phyloP scores from a whole-genome alignment of 345 rosid species.

The Noccaea bulbosa region DNA sequence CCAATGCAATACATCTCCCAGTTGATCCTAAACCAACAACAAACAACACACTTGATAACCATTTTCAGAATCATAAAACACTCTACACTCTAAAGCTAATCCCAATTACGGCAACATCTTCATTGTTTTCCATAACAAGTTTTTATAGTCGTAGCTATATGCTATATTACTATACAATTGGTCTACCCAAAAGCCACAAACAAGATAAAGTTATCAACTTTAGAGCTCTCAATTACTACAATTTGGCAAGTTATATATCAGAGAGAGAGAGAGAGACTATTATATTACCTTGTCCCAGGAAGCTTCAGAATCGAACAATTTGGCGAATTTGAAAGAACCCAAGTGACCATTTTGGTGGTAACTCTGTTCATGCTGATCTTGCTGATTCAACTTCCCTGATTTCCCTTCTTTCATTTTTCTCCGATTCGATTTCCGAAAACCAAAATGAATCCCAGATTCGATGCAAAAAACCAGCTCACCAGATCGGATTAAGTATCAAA shows the following conservation, averaged over 20 bases:
- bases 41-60: not conserved
- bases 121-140: slow-evolving; percentile 8
- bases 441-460: not conserved
- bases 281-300: slow-evolving; percentile 85
- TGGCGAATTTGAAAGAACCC: slow-evolving; percentile 74
- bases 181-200: not conserved
- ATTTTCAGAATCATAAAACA: too few relatives aligned
- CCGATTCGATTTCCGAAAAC: not conserved
- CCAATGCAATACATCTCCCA: slow-evolving; percentile 99
- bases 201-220: slow-evolving; percentile 13
- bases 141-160: not conserved
- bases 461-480: slow-evolving; percentile 17
- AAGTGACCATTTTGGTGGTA: slow-evolving; percentile 66
- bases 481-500: slow-evolving; percentile 12
- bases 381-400: slow-evolving; percentile 56
- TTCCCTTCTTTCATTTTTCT: slow-evolving; percentile 62
- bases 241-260: too few relatives aligned
- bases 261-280: not conserved
- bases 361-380: slow-evolving; percentile 41
- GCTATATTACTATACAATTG: not conserved
- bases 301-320: slow-evolving; percentile 91
- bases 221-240: not conserved
- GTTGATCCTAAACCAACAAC: slow-evolving; percentile 73
- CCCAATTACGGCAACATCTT: slow-evolving; percentile 11
- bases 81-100: not conserved